Evolutionary conservation across 1,284 basidiomycete species (phyloP).

Genomic region (Sanghuangporus weigelae): DNA sequence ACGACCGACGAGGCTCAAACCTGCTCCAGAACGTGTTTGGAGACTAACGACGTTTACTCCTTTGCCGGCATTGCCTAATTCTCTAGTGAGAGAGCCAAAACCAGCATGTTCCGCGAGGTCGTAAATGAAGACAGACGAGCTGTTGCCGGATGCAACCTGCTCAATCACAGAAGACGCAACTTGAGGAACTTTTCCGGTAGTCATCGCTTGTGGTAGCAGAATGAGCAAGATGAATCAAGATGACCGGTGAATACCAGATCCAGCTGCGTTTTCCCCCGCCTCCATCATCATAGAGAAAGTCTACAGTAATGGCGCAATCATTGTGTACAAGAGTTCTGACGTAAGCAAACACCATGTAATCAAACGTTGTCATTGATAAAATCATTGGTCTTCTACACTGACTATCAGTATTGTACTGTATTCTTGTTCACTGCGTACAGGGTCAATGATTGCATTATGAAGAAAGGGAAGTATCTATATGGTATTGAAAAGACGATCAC

Average conservation of each 20-base stretch:
- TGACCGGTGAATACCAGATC: background rate
- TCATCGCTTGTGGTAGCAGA: background rate
- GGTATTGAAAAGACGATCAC: constrained; percentile 63
- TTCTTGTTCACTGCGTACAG: too few species aligned
- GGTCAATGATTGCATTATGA: background rate
- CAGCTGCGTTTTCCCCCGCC: too few species aligned
- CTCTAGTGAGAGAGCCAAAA: constrained; percentile 66
- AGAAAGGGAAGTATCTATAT: constrained; percentile 20
- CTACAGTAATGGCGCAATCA: background rate
- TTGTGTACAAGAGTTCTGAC: background rate
- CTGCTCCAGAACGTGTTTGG: constrained; percentile 87
- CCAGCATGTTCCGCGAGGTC: constrained; percentile 77
- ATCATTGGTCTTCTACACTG: too few species aligned
- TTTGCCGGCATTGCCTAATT: constrained; percentile 41
- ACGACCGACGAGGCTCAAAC: constrained; percentile 77
- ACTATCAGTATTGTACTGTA: too few species aligned
- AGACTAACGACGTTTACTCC: constrained; percentile 60
- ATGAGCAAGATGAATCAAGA: background rate
- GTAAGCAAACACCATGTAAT: background rate
- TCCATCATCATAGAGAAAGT: too few species aligned
- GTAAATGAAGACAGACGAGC: constrained; percentile 71
- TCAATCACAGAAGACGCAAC: constrained; percentile 63
- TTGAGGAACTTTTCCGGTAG: constrained; percentile 2
- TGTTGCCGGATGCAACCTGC: constrained; percentile 47
- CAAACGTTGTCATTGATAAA: background rate